Base-by-base conservation (phyloP, 2,329 filamentous ascomycete genomes). In the Zasmidium angulare region DNA sequence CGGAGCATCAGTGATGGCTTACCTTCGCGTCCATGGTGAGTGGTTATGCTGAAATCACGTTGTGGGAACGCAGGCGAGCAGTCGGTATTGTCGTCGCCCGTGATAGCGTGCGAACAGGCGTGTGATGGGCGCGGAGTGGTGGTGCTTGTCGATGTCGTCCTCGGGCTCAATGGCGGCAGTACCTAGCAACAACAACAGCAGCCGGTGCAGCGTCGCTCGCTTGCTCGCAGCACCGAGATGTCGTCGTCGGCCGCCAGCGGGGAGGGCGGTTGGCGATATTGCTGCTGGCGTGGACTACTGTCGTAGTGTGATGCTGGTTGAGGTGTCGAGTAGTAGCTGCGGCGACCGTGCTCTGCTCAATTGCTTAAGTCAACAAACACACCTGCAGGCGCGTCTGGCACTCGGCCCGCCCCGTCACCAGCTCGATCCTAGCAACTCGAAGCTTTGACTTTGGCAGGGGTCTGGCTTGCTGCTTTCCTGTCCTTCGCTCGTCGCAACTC, bases 11-110 rank as follows among this genome's bases (percentile, higher is more conserved):
- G 53, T 51, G 50, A 53, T 23, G 40, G 46, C 70, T 69, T 72
- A 79, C 77, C 73, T 78, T 78, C 70, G 77, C 77, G 61, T 79
- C 76, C 77, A 78, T 78, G 63, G 50, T 74, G 68, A 24, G 46
- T 50, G 59, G 40, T 10, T 53, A 21, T 53, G 46, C n/a, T 22
- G 43, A 46, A 20, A 46, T 24, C 20, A 43, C 21, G 55, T 46
- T 51, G 29, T 21, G 10, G 22, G 31, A 46, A 50, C 31, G 46
- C 29, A 50, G 58, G 20, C 24, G 23, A 17, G 20, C 52, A 12
- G 21, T 51, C 11, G 24, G 21, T n/a, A 36, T 46, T 31, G 43
- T 49, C 40, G 58, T 56, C n/a, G 48, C 53, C 55, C 43, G 52
- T 55, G 51, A 21, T 31, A 12, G 49, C 6, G 36, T 43, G 36